These are phyloP conservation scores for Inonotus hispidus DNA, from an alignment of 1,284 basidiomycete species.

Conservation along the genomic window DNA sequence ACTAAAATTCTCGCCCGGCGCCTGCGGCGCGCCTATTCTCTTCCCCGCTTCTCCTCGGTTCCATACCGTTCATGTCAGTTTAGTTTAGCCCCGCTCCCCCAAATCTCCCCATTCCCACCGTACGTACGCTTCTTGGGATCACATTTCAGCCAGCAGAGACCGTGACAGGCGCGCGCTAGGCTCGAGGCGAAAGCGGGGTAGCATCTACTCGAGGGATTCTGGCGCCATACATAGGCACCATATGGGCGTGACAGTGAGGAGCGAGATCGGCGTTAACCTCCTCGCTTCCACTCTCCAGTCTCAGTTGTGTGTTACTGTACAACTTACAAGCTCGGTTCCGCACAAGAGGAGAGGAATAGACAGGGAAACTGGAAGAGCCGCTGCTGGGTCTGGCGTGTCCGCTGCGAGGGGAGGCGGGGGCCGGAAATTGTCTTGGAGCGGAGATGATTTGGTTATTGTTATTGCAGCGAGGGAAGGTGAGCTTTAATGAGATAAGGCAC, in stretches of 20 bases:
- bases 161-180: no score
- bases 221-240: no score
- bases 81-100: background rate
- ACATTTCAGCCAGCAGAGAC: no score
- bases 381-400: no score
- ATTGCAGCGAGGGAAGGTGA: no score
- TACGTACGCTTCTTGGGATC: background rate
- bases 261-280: conserved; percentile 5
- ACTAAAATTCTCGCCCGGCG: background rate
- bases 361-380: background rate
- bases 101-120: background rate
- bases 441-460: no score
- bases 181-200: background rate
- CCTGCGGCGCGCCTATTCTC: background rate
- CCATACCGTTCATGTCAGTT: background rate
- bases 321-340: no score
- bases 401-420: no score
- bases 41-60: conserved; percentile 1
- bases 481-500: background rate
- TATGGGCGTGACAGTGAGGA: background rate
- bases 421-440: no score
- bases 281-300: conserved; percentile 3
- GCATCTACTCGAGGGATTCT: background rate
- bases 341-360: background rate
- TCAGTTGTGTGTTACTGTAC: no score